A percentile compares a stretch with the other conserved stretches of the same genome.
Evolutionary conservation across 2,329 filamentous ascomycete species (phyloP).

Genomic region (Onygenales sp.): DNA sequence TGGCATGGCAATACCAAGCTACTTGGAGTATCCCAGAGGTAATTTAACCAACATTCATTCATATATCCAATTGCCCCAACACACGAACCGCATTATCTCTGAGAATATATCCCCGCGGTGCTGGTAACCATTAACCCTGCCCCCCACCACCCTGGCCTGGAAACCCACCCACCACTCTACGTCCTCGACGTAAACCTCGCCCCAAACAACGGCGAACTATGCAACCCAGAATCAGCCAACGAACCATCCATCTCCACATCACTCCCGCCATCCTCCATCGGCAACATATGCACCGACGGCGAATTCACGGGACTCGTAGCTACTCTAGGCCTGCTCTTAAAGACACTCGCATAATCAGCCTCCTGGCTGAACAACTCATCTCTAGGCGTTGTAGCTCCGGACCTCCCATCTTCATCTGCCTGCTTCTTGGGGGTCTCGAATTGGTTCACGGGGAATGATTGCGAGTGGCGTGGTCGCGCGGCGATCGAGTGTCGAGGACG

Average conservation of each 20-base stretch:
- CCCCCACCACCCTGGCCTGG: no score
- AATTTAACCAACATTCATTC: no score
- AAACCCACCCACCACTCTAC: background rate
- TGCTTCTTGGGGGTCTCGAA: slow-evolving; percentile 43
- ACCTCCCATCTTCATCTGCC: slow-evolving; percentile 9
- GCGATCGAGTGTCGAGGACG: slow-evolving; percentile 15
- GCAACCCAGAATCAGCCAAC: slow-evolving; percentile 1
- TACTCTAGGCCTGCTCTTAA: slow-evolving; percentile 74
- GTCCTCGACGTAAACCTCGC: background rate
- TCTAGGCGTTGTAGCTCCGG: slow-evolving; percentile 42
- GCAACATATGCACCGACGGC: slow-evolving; percentile 14
- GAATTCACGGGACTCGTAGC: slow-evolving; percentile 58
- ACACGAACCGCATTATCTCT: no score
- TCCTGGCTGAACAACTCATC: slow-evolving; percentile 64
- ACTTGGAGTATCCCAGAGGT: no score
- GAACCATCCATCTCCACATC: slow-evolving; percentile 3
- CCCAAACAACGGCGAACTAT: slow-evolving; percentile 7
- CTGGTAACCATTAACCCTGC: no score
- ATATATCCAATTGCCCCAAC: no score
- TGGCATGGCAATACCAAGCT: no score
- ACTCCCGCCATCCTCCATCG: slow-evolving; percentile 3
- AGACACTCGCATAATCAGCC: slow-evolving; percentile 70
- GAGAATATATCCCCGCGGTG: no score
- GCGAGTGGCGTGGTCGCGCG: slow-evolving; percentile 26
- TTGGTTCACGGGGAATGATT: slow-evolving; percentile 44